Evolutionary conservation across 495 filamentous ascomycete species (phyloP).

Genomic region (Margaritispora aquatica): DNA sequence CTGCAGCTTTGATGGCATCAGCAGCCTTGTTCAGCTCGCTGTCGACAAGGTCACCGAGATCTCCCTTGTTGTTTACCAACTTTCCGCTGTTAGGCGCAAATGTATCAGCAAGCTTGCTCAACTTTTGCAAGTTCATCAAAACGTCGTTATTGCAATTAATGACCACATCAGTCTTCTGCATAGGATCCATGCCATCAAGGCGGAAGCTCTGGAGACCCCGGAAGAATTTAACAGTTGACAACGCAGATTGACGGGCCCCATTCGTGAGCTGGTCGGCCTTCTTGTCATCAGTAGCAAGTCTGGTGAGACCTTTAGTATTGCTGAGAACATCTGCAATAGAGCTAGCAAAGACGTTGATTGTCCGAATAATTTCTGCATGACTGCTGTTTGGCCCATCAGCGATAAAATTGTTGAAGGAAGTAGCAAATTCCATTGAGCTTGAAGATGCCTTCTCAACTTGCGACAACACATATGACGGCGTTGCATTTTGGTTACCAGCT

Average conservation of each 20-base stretch:
- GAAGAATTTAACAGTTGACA: slow-evolving; percentile 91
- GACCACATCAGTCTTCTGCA: slow-evolving; percentile 89
- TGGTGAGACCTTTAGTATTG: slow-evolving; percentile 92
- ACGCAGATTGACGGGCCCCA: slow-evolving; percentile 77
- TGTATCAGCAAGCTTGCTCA: slow-evolving; percentile 86
- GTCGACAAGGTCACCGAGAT: slow-evolving; percentile 91
- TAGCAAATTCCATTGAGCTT: slow-evolving; percentile 92
- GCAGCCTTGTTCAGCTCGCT: slow-evolving; percentile 89
- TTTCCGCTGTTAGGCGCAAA: slow-evolving; percentile 82
- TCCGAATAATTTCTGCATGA: slow-evolving; percentile 88
- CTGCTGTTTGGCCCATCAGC: slow-evolving; percentile 92
- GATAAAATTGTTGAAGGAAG: slow-evolving; percentile 95
- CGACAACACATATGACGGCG: slow-evolving; percentile 89
- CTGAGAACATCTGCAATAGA: slow-evolving; percentile 89
- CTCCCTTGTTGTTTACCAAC: slow-evolving; percentile 67
- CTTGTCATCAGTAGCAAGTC: slow-evolving; percentile 92
- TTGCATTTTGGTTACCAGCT: slow-evolving; percentile 96
- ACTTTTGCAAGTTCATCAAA: slow-evolving; percentile 78
- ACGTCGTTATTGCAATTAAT: slow-evolving; percentile 96
- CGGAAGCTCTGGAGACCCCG: slow-evolving; percentile 90
- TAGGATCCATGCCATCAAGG: slow-evolving; percentile 76
- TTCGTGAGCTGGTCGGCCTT: slow-evolving; percentile 79
- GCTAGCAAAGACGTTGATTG: slow-evolving; percentile 80
- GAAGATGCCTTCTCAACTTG: slow-evolving; percentile 96
- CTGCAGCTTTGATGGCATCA: slow-evolving; percentile 88